Evolutionary conservation across 345 rosid species (phyloP).

Genomic region (Arabis alpina): DNA sequence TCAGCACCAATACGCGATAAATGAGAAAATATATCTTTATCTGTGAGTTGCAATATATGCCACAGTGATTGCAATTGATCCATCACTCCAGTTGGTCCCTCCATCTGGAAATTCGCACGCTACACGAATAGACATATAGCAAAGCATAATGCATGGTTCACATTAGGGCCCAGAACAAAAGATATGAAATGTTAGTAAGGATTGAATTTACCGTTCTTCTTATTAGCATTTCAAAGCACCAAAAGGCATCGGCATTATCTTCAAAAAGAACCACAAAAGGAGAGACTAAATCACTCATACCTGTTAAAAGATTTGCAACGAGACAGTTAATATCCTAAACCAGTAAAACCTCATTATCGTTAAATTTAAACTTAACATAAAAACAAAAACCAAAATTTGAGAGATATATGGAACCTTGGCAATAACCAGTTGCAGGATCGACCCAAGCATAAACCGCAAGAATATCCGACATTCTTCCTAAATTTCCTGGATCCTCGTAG

Average conservation of each 20-base stretch:
- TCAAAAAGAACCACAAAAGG: conserved; percentile 92
- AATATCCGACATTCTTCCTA: conserved; percentile 94
- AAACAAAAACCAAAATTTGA: not conserved
- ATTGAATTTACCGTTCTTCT: conserved; percentile 75
- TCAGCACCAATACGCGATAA: conserved; percentile 84
- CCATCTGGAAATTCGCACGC: conserved; percentile 90
- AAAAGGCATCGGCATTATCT: conserved; percentile 94
- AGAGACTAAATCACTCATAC: conserved; percentile 95
- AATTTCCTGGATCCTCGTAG: conserved; percentile 76
- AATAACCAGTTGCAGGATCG: conserved; percentile 95
- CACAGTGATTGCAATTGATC: conserved; percentile 81
- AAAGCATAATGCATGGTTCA: conserved; percentile 20
- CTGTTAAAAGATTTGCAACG: conserved; percentile 52
- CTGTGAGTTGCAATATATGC: conserved; percentile 80
- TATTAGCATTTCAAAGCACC: conserved; percentile 99
- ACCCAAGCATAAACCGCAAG: conserved; percentile 98
- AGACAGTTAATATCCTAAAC: conserved; percentile 23
- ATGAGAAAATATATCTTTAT: conserved; percentile 81
- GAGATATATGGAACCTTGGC: conserved; percentile 68
- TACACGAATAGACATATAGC: conserved; percentile 42
- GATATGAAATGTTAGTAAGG: conserved; percentile 11
- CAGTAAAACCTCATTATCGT: conserved; percentile 2
- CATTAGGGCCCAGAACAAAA: conserved; percentile 1
- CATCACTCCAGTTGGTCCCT: conserved; percentile 96
- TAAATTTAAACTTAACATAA: not conserved